Evolutionary conservation across 192 early-diverging fungal genomes (phyloP).

Genomic region (Powellomyces hirtus): DNA sequence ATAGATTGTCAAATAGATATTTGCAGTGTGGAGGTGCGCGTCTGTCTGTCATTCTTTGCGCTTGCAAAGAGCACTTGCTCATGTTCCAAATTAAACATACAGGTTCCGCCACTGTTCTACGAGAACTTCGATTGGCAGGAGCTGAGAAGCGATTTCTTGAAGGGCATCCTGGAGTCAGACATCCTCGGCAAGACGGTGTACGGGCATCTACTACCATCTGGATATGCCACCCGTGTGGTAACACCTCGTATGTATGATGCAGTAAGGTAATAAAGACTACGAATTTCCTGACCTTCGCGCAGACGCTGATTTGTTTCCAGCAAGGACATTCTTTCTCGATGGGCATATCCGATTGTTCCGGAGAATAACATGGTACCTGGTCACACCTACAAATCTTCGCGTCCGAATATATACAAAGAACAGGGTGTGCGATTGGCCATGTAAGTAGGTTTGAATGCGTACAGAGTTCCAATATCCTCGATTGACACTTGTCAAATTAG

Average conservation of each 20-base stretch:
- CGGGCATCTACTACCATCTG: constrained; percentile 67
- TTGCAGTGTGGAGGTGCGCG: constrained; percentile 77
- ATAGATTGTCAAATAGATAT: constrained; percentile 92
- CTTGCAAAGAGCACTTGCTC: background rate
- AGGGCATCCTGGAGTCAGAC: constrained; percentile 85
- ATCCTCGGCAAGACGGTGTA: constrained; percentile 85
- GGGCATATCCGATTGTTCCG: constrained; percentile 93
- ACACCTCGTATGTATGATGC: constrained; percentile 73
- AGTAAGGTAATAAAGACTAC: constrained; percentile 49
- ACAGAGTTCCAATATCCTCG: background rate
- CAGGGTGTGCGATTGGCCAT: constrained; percentile 66
- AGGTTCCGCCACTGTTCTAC: constrained; percentile 86
- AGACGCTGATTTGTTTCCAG: constrained; percentile 30
- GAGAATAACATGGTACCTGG: constrained; percentile 77
- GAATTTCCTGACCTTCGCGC: background rate
- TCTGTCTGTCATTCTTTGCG: background rate
- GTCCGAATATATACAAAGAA: constrained; percentile 86
- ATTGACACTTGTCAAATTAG: constrained; percentile 25
- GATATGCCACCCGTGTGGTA: constrained; percentile 65
- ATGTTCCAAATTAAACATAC: background rate
- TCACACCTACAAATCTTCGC: constrained; percentile 67
- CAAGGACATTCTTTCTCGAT: constrained; percentile 84
- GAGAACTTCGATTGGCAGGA: constrained; percentile 99
- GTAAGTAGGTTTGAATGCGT: constrained; percentile 18
- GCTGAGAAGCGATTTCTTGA: constrained; percentile 84